phyloP scores from a whole-genome alignment of 2,329 filamentous ascomycete species.

The Paecilomyces sp. region DNA sequence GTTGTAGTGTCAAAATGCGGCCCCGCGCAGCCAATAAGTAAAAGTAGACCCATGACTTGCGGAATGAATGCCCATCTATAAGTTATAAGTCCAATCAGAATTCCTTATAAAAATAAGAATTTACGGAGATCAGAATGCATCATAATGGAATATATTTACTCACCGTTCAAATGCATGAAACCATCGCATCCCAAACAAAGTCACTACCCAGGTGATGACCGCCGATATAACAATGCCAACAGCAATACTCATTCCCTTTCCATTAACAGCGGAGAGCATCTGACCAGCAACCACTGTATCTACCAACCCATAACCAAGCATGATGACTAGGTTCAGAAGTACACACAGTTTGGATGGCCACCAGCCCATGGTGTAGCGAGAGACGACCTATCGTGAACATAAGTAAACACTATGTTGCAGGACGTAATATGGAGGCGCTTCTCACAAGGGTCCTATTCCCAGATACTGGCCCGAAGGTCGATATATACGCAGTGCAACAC shows the following conservation, averaged over 20 bases:
- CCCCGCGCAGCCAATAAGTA: slow-evolving; percentile 26
- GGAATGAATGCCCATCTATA: slow-evolving; percentile 23
- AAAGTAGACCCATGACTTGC: slow-evolving; percentile 23
- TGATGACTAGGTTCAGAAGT: slow-evolving; percentile 27
- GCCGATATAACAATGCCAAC: slow-evolving; percentile 21
- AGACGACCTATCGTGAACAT: slow-evolving; percentile 13
- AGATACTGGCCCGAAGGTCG: slow-evolving; percentile 23
- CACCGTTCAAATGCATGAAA: slow-evolving; percentile 30
- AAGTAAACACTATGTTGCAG: too few relatives aligned
- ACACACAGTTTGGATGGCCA: slow-evolving; percentile 24
- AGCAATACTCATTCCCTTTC: slow-evolving; percentile 17
- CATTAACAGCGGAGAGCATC: slow-evolving; percentile 23
- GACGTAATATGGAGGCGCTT: not conserved
- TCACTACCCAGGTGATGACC: slow-evolving; percentile 17
- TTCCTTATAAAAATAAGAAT: too few relatives aligned
- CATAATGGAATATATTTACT: not conserved
- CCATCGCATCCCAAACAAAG: slow-evolving; percentile 19
- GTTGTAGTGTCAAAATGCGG: slow-evolving; percentile 17
- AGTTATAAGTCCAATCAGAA: not conserved
- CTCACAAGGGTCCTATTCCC: slow-evolving; percentile 28
- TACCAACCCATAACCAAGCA: slow-evolving; percentile 28
- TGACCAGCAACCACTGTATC: slow-evolving; percentile 26
- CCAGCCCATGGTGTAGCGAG: slow-evolving; percentile 27
- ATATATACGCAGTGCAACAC: slow-evolving; percentile 22
- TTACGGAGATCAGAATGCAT: too few relatives aligned